These are phyloP conservation scores for Antarctomyces pellizariae DNA, from an alignment of 495 filamentous ascomycete genomes.

Conservation along the genomic window DNA sequence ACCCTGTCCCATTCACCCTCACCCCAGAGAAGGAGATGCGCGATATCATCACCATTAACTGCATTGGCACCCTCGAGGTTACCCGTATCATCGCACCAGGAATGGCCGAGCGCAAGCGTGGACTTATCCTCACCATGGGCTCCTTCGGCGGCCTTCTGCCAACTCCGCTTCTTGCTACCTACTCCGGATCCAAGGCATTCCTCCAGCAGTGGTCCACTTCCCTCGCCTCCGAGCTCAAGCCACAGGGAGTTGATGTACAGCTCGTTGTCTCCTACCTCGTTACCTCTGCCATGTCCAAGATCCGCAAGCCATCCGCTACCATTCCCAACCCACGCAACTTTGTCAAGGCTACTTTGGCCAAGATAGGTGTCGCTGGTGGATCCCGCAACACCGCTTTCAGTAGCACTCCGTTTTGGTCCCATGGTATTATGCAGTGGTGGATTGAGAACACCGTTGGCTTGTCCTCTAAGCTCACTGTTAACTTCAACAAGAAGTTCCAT, in stretches of 20 bases:
- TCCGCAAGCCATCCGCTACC: conserved; percentile 46
- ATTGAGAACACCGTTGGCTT: conserved; percentile 46
- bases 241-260: conserved; percentile 59
- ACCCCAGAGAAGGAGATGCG: conserved; percentile 57
- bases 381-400: conserved; percentile 52
- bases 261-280: conserved; percentile 80
- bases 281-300: conserved; percentile 88
- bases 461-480: conserved; percentile 34
- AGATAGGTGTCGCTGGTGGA: conserved; percentile 59
- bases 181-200: conserved; percentile 96
- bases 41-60: conserved; percentile 88
- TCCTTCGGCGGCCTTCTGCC: conserved; percentile 81
- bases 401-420: conserved; percentile 81
- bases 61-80: conserved; percentile 61
- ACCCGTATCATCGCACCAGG: conserved; percentile 68
- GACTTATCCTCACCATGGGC: conserved; percentile 91
- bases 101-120: conserved; percentile 60
- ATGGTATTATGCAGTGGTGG: conserved; percentile 72
- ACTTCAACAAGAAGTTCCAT: conserved; percentile 59
- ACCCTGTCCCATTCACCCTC: conserved; percentile 70
- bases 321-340: conserved; percentile 69
- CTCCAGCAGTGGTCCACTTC: conserved; percentile 88
- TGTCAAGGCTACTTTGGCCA: conserved; percentile 52
- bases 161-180: conserved; percentile 82
- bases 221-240: conserved; percentile 60